Conservation (phyloP, 2,329 filamentous ascomycete species). For the Xylariaceae sp. region DNA sequence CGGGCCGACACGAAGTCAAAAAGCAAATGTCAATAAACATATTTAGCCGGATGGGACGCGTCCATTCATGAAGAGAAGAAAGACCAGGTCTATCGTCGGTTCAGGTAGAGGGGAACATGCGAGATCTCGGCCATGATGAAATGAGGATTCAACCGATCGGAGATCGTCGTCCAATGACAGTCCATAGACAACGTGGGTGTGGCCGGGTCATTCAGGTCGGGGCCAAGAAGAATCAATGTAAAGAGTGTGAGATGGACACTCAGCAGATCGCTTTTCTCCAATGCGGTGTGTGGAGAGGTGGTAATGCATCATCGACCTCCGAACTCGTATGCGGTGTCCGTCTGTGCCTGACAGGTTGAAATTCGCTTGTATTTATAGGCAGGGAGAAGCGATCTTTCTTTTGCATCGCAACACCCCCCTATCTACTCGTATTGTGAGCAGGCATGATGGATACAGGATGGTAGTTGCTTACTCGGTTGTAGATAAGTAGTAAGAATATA, state of each 20-base stretch:
- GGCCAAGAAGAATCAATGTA: neutral
- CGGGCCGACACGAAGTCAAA: neutral
- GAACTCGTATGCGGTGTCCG: neutral
- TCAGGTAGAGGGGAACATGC: neutral
- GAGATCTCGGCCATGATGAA: constrained; percentile 11
- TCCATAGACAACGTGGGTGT: neutral
- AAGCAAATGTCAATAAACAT: neutral
- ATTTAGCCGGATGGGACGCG: constrained; percentile 18
- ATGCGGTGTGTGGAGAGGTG: neutral
- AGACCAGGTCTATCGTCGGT: neutral
- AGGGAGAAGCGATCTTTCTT: too few species aligned
- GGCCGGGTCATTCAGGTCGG: constrained; percentile 10
- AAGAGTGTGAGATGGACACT: neutral
- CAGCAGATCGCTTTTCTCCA: too few species aligned
- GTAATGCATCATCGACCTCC: neutral
- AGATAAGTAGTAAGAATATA: too few species aligned
- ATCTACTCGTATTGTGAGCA: too few species aligned
- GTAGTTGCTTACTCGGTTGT: too few species aligned
- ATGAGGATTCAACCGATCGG: constrained; percentile 14
- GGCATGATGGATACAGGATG: too few species aligned
- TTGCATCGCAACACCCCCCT: too few species aligned
- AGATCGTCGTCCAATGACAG: constrained; percentile 3
- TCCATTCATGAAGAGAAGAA: constrained; percentile 9
- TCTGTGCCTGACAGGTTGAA: neutral
- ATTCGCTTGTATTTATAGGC: neutral